Evolutionary conservation across 257 asterid species (phyloP).

Genomic region (Solanum medicagineum): DNA sequence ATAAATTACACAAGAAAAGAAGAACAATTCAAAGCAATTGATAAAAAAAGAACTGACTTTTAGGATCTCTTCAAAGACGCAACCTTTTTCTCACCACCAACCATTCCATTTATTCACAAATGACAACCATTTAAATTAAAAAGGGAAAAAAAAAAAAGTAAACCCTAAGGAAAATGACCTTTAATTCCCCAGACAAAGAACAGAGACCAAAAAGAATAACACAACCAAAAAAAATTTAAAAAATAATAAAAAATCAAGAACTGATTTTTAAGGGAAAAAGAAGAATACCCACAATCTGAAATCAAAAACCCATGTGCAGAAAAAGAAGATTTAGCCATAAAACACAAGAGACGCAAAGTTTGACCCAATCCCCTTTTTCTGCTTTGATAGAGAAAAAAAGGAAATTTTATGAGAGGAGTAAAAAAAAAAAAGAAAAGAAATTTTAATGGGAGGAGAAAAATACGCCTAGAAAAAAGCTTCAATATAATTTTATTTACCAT

Average conservation of each 20-base stretch:
- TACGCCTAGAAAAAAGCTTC: background rate
- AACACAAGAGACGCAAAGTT: slow-evolving; percentile 9
- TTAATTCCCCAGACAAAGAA: background rate
- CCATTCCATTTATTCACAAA: slow-evolving; percentile 5
- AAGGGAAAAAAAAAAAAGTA: background rate
- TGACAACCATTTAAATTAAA: background rate
- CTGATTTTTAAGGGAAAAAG: background rate
- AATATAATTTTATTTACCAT: background rate
- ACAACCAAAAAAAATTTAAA: background rate
- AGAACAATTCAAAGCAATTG: slow-evolving; percentile 2
- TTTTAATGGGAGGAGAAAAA: background rate
- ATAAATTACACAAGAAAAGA: background rate
- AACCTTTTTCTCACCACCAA: slow-evolving; percentile 22
- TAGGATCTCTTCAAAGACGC: slow-evolving; percentile 16
- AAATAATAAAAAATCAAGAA: slow-evolving; percentile 1
- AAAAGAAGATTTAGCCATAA: background rate
- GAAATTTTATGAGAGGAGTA: background rate
- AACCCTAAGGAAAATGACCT: slow-evolving; percentile 38
- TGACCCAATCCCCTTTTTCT: slow-evolving; percentile 18
- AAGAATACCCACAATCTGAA: slow-evolving; percentile 6
- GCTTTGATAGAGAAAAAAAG: background rate
- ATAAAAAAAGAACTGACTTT: slow-evolving; percentile 21
- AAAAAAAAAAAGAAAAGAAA: background rate
- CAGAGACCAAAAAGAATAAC: background rate
- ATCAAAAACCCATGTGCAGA: slow-evolving; percentile 1